These are phyloP conservation scores for Moelleriella libera DNA, from an alignment of 2,329 filamentous ascomycete species.

Conservation along the genomic window DNA sequence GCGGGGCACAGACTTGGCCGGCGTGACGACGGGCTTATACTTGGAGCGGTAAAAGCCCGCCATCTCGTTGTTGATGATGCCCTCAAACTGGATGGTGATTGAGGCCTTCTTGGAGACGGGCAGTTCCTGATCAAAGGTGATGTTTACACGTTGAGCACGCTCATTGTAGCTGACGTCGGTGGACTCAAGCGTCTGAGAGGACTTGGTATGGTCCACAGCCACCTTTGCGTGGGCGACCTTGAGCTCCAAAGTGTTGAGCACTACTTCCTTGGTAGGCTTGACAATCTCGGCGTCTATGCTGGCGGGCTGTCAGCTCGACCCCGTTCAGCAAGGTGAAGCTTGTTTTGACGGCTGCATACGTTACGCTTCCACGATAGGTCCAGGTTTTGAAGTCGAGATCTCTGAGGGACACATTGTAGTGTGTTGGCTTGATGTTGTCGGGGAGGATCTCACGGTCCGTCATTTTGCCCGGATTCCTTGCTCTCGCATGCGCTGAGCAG, in stretches of 20 bases:
- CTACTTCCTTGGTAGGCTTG: constrained; percentile 59
- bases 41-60: constrained; percentile 87
- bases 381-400: constrained; percentile 63
- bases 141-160: constrained; percentile 68
- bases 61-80: constrained; percentile 80
- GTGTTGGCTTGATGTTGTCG: constrained; percentile 57
- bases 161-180: constrained; percentile 66
- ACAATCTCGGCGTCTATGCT: constrained; percentile 64
- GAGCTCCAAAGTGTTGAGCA: constrained; percentile 76
- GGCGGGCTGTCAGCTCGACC: constrained; percentile 4
- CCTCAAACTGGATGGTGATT: constrained; percentile 61
- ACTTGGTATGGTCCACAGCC: constrained; percentile 40
- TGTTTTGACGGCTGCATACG: constrained; percentile 17
- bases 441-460: constrained; percentile 49
- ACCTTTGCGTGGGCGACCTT: constrained; percentile 56
- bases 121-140: constrained; percentile 62
- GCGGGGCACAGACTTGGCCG: constrained; percentile 64
- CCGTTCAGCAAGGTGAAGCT: not conserved
- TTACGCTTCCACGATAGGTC: constrained; percentile 72
- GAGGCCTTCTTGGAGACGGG: constrained; percentile 50
- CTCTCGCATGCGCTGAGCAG: constrained; percentile 19
- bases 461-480: constrained; percentile 20
- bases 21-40: constrained; percentile 67
- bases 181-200: constrained; percentile 41
- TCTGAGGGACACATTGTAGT: constrained; percentile 73